Base-by-base conservation (phyloP, 257 asterid species). In the Cruciata laevipes region DNA sequence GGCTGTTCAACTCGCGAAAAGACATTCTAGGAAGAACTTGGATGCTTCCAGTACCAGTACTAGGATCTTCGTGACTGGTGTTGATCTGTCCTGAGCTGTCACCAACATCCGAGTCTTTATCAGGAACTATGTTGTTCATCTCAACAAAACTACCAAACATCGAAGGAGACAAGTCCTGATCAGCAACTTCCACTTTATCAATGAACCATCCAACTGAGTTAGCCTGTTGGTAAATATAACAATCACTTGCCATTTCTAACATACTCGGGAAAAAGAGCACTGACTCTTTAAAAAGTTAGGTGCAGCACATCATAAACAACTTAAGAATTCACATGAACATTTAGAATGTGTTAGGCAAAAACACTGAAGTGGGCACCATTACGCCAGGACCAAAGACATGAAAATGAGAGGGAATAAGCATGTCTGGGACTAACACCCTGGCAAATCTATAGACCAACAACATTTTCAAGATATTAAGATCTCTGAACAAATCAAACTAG, bases 1-100 rank as follows among this genome's bases (percentile, higher is more conserved):
- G 95, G 83, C 75, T 85, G 84, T 86, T 88, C 73, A 86, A 40
- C 49, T 93, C 95, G 20, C 91, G 93, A 40, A 73, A 7, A 49
- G 70, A 83, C 33, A 72, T 66, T 69, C 27, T 63, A 64, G 88
- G 88, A 71, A 78, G 63, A 20, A 25, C 64, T 63, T 78, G 85
- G 52, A 77, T 38, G 69, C 31, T 33, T 35, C 51, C 66, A 35
- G 31, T 18, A 32, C 47, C 66, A 55, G 55, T 47, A 1, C 78
- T 81, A 71, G 83, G 87, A 65, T 65, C 81, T 71, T 83, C 96
- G 51, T 74, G 84, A 71, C 77, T 67, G 52, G 74, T 80, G 75
- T 72, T 75, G 24, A 71, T 68, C 27, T 35, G 72, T 65, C 74
- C 82, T 8, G 75, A 68, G 63, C 70, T 60, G 25, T 85, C 86